Evolutionary conservation across 768 basidiomycete species (phyloP).

Genomic region (Lentinus brumalis): DNA sequence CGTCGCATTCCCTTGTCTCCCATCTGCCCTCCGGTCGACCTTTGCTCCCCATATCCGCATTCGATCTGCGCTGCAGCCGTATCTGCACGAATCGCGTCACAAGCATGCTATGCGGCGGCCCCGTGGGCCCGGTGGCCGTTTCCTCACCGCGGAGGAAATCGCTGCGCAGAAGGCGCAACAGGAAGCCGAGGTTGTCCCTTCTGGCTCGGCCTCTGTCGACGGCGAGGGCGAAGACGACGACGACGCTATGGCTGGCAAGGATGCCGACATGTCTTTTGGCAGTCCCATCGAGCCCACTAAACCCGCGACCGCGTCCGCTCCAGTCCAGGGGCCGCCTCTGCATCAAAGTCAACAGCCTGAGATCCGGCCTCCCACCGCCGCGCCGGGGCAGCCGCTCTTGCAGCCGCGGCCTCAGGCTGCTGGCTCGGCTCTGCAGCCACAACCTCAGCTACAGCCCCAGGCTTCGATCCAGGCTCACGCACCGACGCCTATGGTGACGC

Average conservation of each 20-base stretch:
- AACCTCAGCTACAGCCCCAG: constrained; percentile 28
- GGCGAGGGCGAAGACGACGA: constrained; percentile 45
- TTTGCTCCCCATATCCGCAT: background rate
- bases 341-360: constrained; percentile 6
- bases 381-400: constrained; percentile 22
- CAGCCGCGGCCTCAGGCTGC: constrained; percentile 30
- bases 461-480: constrained; percentile 18
- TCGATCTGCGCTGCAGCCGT: constrained; percentile 48
- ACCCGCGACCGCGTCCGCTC: background rate
- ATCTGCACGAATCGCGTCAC: constrained; percentile 97
- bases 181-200: constrained; percentile 36
- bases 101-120: constrained; percentile 98
- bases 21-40: constrained; percentile 11
- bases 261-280: constrained; percentile 24
- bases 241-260: constrained; percentile 18
- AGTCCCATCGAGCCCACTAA: constrained; percentile 22
- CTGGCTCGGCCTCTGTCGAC: constrained; percentile 33
- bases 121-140: constrained; percentile 94
- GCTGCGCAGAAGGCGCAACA: constrained; percentile 68
- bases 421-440: constrained; percentile 16
- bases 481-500: constrained; percentile 7
- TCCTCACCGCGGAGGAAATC: constrained; percentile 95
- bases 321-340: background rate
- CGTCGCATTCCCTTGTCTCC: constrained; percentile 13
- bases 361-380: constrained; percentile 4